Percentiles rank a stretch among this genome's conserved stretches.
These are phyloP conservation scores for Fusarium hainanense DNA, from an alignment of 2,329 filamentous ascomycete genomes.

Conservation along the genomic window DNA sequence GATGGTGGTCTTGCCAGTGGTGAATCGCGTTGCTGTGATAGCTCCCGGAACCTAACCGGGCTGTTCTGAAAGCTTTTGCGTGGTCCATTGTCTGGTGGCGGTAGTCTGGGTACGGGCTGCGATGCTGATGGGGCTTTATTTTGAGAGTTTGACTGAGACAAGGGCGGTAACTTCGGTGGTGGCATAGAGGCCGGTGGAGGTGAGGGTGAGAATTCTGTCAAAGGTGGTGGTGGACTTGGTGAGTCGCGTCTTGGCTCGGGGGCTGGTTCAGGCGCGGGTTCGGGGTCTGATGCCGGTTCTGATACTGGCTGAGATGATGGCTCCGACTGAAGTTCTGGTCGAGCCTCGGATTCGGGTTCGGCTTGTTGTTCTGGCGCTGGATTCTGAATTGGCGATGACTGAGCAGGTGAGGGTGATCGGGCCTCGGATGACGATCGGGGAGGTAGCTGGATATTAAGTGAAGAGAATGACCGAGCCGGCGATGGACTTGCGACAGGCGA, in stretches of 20 bases:
- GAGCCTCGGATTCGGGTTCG: neutral
- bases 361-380: neutral
- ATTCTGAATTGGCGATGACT: neutral
- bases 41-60: constrained; percentile 60
- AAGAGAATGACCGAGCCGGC: constrained; percentile 14
- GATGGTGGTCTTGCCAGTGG: constrained; percentile 60
- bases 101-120: constrained; percentile 27
- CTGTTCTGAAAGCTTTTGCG: constrained; percentile 70
- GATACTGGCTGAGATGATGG: neutral
- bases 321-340: neutral
- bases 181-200: constrained; percentile 32
- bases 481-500: constrained; percentile 14
- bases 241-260: neutral
- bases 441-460: constrained; percentile 7
- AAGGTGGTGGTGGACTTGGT: constrained; percentile 1
- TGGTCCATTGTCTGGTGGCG: constrained; percentile 62
- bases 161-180: constrained; percentile 23
- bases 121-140: constrained; percentile 13
- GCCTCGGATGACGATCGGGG: neutral
- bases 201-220: constrained; percentile 8
- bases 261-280: neutral
- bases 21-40: constrained; percentile 56
- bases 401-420: neutral
- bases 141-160: constrained; percentile 12
- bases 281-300: neutral